Conservation (phyloP, 2,329 filamentous ascomycete genomes). For the Pseudogymnoascus sp. region DNA sequence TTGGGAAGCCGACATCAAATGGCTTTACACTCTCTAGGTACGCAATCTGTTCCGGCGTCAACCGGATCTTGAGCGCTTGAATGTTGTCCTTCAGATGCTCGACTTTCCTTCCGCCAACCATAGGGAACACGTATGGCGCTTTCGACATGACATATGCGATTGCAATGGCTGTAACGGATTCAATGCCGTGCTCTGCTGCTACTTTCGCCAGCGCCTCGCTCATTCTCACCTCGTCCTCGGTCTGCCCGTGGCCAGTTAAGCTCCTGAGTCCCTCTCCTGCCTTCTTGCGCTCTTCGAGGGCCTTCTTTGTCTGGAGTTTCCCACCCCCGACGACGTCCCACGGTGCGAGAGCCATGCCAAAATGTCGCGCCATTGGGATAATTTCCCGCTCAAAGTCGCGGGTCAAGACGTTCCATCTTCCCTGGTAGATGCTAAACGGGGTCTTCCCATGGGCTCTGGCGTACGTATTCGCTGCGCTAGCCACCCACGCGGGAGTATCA, state of each 20-base stretch:
- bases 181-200: constrained; percentile 47
- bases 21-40: constrained; percentile 54
- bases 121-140: constrained; percentile 63
- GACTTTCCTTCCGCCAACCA: constrained; percentile 61
- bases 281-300: constrained; percentile 29
- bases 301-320: constrained; percentile 37
- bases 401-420: constrained; percentile 51
- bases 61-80: constrained; percentile 51
- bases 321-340: constrained; percentile 48
- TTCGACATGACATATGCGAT: constrained; percentile 69
- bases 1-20: constrained; percentile 62
- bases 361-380: constrained; percentile 47
- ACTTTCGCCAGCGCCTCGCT: constrained; percentile 38
- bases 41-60: constrained; percentile 54
- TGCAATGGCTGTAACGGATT: constrained; percentile 53
- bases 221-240: not conserved
- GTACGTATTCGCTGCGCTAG: constrained; percentile 58
- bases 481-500: constrained; percentile 65
- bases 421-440: constrained; percentile 63
- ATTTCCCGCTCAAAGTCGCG: constrained; percentile 59
- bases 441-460: constrained; percentile 60
- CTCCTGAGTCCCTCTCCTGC: constrained; percentile 26
- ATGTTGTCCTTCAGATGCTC: constrained; percentile 65
- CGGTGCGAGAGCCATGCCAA: constrained; percentile 49
- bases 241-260: constrained; percentile 39